These are phyloP conservation scores for Plasmodium fragile DNA, from an alignment of 169 alveolate genomes.

Conservation along the genomic window DNA sequence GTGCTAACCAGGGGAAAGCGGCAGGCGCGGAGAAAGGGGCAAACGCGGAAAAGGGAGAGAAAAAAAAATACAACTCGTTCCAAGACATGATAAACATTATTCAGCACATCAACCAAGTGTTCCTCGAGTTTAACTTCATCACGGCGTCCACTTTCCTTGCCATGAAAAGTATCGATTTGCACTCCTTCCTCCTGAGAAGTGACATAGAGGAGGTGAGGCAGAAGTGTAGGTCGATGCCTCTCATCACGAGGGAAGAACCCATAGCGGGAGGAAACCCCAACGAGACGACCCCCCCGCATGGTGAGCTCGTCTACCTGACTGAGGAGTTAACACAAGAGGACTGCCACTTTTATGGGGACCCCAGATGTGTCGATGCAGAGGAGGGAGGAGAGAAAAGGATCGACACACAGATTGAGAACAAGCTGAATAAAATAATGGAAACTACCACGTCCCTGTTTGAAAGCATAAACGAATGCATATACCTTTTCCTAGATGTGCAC, in stretches of 20 bases:
- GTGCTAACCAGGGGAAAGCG: neutral
- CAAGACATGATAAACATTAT: constrained; percentile 10
- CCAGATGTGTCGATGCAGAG: neutral
- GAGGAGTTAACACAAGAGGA: neutral
- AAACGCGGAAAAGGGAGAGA: neutral
- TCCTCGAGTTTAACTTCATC: constrained; percentile 35
- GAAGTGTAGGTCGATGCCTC: neutral
- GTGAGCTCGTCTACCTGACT: neutral
- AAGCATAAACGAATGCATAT: constrained; percentile 51
- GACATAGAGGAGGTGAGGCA: constrained; percentile 18
- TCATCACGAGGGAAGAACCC: neutral
- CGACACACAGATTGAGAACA: constrained; percentile 20
- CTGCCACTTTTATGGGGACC: neutral
- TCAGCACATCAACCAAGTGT: constrained; percentile 34
- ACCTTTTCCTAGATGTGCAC: constrained; percentile 57
- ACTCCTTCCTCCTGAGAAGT: constrained; percentile 9
- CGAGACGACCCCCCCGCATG: neutral
- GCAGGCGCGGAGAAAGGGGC: neutral
- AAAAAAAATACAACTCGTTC: neutral
- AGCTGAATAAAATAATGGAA: constrained; percentile 31
- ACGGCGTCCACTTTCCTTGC: constrained; percentile 29
- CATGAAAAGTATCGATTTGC: constrained; percentile 33
- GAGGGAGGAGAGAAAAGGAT: neutral
- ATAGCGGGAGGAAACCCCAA: neutral
- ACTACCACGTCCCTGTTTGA: constrained; percentile 13